Percentiles rank a stretch among this genome's conserved stretches.
These are phyloP conservation scores for Artomyces pyxidatus DNA, from an alignment of 768 basidiomycete species.

Conservation along the genomic window DNA sequence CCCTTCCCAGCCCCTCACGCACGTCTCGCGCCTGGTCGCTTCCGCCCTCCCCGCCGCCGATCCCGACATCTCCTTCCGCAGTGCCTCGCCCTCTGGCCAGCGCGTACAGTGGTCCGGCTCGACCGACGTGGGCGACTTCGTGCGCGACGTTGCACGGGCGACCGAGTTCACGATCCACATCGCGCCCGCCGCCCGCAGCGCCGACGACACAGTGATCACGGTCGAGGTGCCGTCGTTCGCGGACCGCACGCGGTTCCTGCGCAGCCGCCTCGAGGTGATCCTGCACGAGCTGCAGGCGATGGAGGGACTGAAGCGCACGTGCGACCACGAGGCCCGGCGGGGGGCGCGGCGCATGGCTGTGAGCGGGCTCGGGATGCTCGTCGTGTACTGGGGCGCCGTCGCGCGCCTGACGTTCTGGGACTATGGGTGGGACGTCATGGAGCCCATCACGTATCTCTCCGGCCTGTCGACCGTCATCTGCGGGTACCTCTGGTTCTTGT, in stretches of 20 bases:
- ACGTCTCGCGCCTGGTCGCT: constrained; percentile 49
- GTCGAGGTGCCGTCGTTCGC: constrained; percentile 58
- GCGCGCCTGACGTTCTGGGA: constrained; percentile 62
- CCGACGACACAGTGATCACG: constrained; percentile 26
- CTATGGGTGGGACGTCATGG: constrained; percentile 58
- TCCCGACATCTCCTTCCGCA: constrained; percentile 36
- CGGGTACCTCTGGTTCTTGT: constrained; percentile 58
- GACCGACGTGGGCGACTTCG: constrained; percentile 60
- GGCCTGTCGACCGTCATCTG: constrained; percentile 52
- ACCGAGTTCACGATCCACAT: constrained; percentile 45
- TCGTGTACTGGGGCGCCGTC: constrained; percentile 57
- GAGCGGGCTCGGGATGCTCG: constrained; percentile 49
- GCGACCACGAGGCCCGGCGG: constrained; percentile 47
- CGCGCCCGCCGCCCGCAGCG: constrained; percentile 1
- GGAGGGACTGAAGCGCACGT: constrained; percentile 46
- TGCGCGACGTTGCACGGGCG: constrained; percentile 49
- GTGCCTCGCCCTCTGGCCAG: constrained; percentile 23
- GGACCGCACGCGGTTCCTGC: constrained; percentile 51
- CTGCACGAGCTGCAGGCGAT: constrained; percentile 38
- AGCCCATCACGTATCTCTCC: constrained; percentile 61
- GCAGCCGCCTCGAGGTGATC: constrained; percentile 36
- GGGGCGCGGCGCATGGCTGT: constrained; percentile 51
- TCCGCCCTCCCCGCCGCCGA: constrained; percentile 32
- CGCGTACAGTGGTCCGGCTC: constrained; percentile 49
- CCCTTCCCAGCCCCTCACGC: constrained; percentile 61